Evolutionary conservation across 768 basidiomycete genomes (phyloP).

Genomic region (Leccinum disarticulatum): DNA sequence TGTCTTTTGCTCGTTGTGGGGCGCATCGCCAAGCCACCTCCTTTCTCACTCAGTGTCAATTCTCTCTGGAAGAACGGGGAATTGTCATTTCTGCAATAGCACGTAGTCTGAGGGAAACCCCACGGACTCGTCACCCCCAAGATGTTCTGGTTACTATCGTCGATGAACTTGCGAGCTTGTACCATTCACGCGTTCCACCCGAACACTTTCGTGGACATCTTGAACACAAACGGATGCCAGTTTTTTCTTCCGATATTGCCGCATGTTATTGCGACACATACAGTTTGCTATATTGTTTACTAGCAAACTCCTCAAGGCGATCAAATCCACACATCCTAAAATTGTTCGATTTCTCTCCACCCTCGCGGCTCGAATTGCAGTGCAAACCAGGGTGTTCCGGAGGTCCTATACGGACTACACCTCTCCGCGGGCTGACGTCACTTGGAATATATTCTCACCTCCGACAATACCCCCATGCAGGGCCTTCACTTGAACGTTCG

Average conservation of each 20-base stretch:
- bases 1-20: slow-evolving; percentile 31
- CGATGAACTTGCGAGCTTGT: slow-evolving; percentile 38
- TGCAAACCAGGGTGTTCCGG: slow-evolving; percentile 13
- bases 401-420: not conserved
- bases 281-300: slow-evolving; percentile 35
- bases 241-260: slow-evolving; percentile 40
- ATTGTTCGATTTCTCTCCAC: slow-evolving; percentile 12
- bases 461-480: slow-evolving; percentile 6
- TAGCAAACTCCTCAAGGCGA: slow-evolving; percentile 27
- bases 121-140: slow-evolving; percentile 31
- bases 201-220: slow-evolving; percentile 44
- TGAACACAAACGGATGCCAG: slow-evolving; percentile 36
- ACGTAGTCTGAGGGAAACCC: slow-evolving; percentile 35
- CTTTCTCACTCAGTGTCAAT: slow-evolving; percentile 34
- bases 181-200: slow-evolving; percentile 33
- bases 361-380: slow-evolving; percentile 3
- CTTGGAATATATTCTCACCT: slow-evolving; percentile 21
- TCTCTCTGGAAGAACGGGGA: slow-evolving; percentile 35
- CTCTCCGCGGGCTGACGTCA: slow-evolving; percentile 9
- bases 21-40: slow-evolving; percentile 26
- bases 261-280: slow-evolving; percentile 40
- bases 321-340: slow-evolving; percentile 14
- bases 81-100: slow-evolving; percentile 41
- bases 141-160: slow-evolving; percentile 35
- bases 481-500: slow-evolving; percentile 12